Conservation (phyloP, 1,139 yeast genomes). For the Zygosaccharomyces pseudobailii region DNA sequence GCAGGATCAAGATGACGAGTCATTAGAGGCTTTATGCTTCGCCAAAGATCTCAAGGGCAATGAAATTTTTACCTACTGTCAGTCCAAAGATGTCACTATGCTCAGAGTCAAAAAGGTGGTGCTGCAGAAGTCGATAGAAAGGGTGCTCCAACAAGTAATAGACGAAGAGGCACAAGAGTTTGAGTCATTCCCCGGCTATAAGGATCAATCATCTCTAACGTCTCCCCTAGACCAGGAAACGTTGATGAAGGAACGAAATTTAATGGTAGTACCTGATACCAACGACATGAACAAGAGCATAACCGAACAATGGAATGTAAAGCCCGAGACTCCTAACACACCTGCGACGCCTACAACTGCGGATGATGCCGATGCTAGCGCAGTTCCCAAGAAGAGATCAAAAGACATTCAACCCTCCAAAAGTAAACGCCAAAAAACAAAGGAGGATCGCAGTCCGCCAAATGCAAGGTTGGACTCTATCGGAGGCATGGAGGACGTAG, state of each 20-base stretch:
- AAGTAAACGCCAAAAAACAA: slow-evolving; percentile 36
- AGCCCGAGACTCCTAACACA: slow-evolving; percentile 12
- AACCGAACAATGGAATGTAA: slow-evolving; percentile 60
- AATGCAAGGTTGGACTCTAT: slow-evolving; percentile 58
- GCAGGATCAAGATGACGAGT: slow-evolving; percentile 34
- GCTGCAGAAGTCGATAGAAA: slow-evolving; percentile 56
- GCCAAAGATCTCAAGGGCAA: slow-evolving; percentile 52
- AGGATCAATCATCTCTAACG: slow-evolving; percentile 20
- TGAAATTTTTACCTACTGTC: slow-evolving; percentile 53
- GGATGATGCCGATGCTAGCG: slow-evolving; percentile 14
- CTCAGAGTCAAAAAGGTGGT: slow-evolving; percentile 59
- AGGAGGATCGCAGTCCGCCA: slow-evolving; percentile 69
- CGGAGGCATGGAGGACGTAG: slow-evolving; percentile 85
- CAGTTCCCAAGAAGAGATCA: slow-evolving; percentile 26
- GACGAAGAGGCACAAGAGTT: slow-evolving; percentile 42
- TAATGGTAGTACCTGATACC: slow-evolving; percentile 58
- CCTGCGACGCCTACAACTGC: neutral
- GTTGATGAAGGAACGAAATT: slow-evolving; percentile 36
- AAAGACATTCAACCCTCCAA: slow-evolving; percentile 32
- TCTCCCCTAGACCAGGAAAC: slow-evolving; percentile 29
- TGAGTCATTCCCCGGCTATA: slow-evolving; percentile 33
- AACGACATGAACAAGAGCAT: slow-evolving; percentile 75
- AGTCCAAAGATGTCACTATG: slow-evolving; percentile 57
- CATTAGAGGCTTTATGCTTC: slow-evolving; percentile 42
- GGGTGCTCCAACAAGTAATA: slow-evolving; percentile 43